Conservation (phyloP, 495 filamentous ascomycete species). For the Cercophora sp. region DNA sequence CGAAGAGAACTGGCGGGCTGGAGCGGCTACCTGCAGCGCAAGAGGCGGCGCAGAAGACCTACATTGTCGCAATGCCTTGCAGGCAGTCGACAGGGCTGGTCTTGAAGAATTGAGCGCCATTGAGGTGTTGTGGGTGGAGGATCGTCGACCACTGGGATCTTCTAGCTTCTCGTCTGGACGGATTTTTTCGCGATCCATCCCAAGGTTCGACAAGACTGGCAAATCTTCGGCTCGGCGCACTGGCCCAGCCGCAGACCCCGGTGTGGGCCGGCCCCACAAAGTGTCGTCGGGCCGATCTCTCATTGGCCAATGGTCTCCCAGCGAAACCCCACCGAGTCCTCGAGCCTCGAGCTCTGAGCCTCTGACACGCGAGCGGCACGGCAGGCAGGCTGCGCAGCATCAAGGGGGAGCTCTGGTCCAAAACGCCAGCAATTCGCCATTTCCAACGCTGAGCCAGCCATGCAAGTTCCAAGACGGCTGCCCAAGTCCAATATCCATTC, state of each 20-base stretch:
- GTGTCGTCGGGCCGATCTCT: too few relatives aligned
- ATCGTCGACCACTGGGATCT: not conserved
- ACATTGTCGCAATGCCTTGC: constrained; percentile 20
- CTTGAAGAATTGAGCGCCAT: constrained; percentile 31
- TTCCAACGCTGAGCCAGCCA: too few relatives aligned
- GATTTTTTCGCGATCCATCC: constrained; percentile 2
- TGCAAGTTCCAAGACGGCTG: too few relatives aligned
- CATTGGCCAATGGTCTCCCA: not conserved
- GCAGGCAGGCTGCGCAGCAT: too few relatives aligned
- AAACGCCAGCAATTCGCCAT: too few relatives aligned
- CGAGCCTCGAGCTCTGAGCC: not conserved
- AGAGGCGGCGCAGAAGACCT: constrained; percentile 12
- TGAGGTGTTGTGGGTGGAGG: not conserved
- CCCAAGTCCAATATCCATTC: too few relatives aligned
- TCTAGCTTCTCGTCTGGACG: not conserved
- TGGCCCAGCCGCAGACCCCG: not conserved
- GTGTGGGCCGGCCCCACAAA: not conserved
- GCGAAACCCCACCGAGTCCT: not conserved
- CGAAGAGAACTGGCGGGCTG: constrained; percentile 21
- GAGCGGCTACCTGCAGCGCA: constrained; percentile 8
- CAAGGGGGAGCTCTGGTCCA: too few relatives aligned
- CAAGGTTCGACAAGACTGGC: not conserved
- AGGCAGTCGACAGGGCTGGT: constrained; percentile 23
- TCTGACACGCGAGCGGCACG: not conserved
- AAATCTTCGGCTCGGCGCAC: constrained; percentile 11